Conservation (phyloP, 2,329 filamentous ascomycete species). For the Paraconiothyrium brasiliense region DNA sequence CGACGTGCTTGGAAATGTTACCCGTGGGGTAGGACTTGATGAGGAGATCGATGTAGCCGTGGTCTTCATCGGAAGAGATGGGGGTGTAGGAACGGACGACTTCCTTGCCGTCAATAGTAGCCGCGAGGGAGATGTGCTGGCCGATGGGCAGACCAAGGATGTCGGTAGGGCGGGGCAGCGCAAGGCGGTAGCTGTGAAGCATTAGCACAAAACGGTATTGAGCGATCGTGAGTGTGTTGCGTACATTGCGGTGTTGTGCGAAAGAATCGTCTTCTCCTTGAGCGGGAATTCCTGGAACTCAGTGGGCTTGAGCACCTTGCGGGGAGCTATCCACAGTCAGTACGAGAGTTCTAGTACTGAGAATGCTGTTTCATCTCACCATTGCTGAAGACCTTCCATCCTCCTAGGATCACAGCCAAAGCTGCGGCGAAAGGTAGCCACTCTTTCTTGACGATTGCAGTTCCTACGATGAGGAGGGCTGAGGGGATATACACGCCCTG, state of each 20-base stretch:
- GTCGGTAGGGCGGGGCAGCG: constrained; percentile 76
- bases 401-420: constrained; percentile 71
- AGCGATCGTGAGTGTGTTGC: constrained; percentile 34
- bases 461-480: constrained; percentile 79
- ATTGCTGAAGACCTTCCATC: constrained; percentile 75
- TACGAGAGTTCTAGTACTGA: background rate
- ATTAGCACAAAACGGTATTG: constrained; percentile 18
- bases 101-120: constrained; percentile 53
- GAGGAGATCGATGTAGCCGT: constrained; percentile 92
- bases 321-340: constrained; percentile 64
- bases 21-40: constrained; percentile 98
- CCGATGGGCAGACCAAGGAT: constrained; percentile 97
- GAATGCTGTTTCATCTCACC: constrained; percentile 62
- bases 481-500: constrained; percentile 86
- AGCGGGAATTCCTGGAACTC: constrained; percentile 92
- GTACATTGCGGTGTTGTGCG: constrained; percentile 97
- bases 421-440: constrained; percentile 72
- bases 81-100: constrained; percentile 55
- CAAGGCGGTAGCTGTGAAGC: constrained; percentile 81
- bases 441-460: constrained; percentile 79
- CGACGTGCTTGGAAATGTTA: constrained; percentile 96
- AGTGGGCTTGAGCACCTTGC: constrained; percentile 86
- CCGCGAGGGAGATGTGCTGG: constrained; percentile 97
- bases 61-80: constrained; percentile 56
- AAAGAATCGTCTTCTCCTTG: constrained; percentile 92